phyloP scores from a whole-genome alignment of 345 rosid species.

The Arabidopsis suecica region DNA sequence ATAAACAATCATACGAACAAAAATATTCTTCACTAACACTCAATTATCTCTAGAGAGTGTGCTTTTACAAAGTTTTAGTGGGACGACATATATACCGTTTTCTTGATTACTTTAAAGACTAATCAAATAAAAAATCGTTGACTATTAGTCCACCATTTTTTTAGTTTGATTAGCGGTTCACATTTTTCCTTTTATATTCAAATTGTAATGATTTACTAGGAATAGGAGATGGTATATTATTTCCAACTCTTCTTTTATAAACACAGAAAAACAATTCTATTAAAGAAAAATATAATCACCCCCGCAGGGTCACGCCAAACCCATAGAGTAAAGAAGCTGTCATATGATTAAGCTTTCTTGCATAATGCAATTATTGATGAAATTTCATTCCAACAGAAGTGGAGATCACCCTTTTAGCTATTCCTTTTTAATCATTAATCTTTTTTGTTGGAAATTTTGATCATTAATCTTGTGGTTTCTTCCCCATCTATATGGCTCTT shows the following conservation, averaged over 20 bases:
- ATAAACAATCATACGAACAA: not conserved
- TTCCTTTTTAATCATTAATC: slow-evolving; percentile 8
- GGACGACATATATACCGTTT: not conserved
- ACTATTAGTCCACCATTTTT: slow-evolving; percentile 5
- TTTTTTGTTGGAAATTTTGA: not conserved
- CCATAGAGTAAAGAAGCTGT: not conserved
- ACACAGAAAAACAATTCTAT: not conserved
- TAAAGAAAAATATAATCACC: slow-evolving; percentile 3
- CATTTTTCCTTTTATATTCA: not conserved
- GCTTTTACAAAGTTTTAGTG: slow-evolving; percentile 4
- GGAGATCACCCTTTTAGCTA: slow-evolving; percentile 20
- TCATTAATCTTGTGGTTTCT: slow-evolving; percentile 1
- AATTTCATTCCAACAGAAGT: slow-evolving; percentile 26
- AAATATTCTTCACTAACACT: not conserved
- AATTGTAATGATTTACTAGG: slow-evolving; percentile 18
- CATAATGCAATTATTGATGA: slow-evolving; percentile 15
- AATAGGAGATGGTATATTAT: not conserved
- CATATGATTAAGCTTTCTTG: slow-evolving; percentile 20
- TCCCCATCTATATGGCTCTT: not conserved
- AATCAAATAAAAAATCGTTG: slow-evolving; percentile 8
- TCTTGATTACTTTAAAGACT: not conserved
- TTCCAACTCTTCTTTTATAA: not conserved
- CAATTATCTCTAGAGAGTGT: not conserved
- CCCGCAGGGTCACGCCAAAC: slow-evolving; percentile 8
- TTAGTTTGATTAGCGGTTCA: not conserved